Percentiles rank a stretch among this genome's conserved stretches.
Evolutionary conservation across 257 asterid species (phyloP).

Genomic region (Avicennia marina): DNA sequence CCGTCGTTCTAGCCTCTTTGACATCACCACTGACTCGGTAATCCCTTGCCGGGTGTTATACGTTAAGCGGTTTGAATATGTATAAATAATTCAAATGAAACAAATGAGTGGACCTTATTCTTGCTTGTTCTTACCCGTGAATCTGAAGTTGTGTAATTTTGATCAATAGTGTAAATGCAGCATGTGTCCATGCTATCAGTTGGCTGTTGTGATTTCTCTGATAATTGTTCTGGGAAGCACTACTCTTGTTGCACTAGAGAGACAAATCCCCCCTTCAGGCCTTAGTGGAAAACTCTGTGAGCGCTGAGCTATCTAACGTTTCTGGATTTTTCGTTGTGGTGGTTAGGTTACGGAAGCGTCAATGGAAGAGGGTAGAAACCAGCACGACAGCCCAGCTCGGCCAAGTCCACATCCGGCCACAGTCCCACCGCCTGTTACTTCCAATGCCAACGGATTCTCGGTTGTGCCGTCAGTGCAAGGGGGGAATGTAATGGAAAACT

Average conservation of each 20-base stretch:
- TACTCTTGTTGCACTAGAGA: too few relatives aligned
- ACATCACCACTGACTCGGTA: constrained; percentile 83
- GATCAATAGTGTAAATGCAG: constrained; percentile 3
- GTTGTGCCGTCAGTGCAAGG: constrained; percentile 42
- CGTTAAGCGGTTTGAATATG: neutral
- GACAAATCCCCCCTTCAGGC: too few relatives aligned
- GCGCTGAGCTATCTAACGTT: neutral
- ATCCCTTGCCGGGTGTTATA: too few relatives aligned
- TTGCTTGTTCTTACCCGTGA: too few relatives aligned
- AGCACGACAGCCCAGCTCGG: constrained; percentile 20
- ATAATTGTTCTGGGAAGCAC: neutral
- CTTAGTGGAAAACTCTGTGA: neutral
- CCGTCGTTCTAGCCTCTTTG: constrained; percentile 90
- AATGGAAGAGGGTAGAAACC: constrained; percentile 34
- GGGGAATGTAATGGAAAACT: constrained; percentile 29
- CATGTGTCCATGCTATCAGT: constrained; percentile 7
- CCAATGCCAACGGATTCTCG: constrained; percentile 37
- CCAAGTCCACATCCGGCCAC: constrained; percentile 22
- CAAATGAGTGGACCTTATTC: neutral
- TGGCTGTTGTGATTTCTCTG: neutral
- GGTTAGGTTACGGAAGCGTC: constrained; percentile 52
- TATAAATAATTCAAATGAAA: neutral
- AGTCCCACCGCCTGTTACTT: constrained; percentile 16
- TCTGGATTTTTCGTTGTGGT: neutral
- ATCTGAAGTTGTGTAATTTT: constrained; percentile 9